A percentile compares a stretch with the other conserved stretches of the same genome.
Evolutionary conservation across 1,284 basidiomycete species (phyloP).

Genomic region (Melampsora medusae): DNA sequence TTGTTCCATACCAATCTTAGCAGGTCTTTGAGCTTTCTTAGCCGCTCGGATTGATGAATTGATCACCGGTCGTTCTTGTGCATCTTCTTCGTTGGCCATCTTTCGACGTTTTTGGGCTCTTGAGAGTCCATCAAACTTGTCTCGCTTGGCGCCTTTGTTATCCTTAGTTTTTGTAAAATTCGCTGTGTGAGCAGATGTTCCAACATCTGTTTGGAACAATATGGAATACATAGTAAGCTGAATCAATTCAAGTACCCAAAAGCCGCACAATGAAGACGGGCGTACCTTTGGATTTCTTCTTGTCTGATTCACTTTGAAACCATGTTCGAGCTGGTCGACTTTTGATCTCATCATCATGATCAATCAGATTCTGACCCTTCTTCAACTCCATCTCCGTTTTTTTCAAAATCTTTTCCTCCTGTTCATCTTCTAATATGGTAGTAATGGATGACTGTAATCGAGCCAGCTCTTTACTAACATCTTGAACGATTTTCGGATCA

Average conservation of each 20-base stretch:
- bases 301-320: conserved; percentile 91
- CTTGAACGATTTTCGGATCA: conserved; percentile 71
- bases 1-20: conserved; percentile 26
- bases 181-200: conserved; percentile 38
- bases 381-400: conserved; percentile 92
- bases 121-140: conserved; percentile 41
- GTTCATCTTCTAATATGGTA: conserved; percentile 83
- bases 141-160: conserved; percentile 13
- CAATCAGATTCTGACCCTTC: conserved; percentile 93
- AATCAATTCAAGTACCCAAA: conserved; percentile 7
- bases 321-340: conserved; percentile 90
- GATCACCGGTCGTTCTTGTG: conserved; percentile 21
- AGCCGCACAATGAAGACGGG: conserved; percentile 6
- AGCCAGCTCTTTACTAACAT: conserved; percentile 71
- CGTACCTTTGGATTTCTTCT: conserved; percentile 72
- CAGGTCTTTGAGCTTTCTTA: conserved; percentile 36
- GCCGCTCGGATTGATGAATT: conserved; percentile 35
- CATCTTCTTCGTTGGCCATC: conserved; percentile 40
- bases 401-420: conserved; percentile 88
- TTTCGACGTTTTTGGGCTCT: conserved; percentile 39
- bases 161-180: conserved; percentile 13
- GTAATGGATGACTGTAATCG: conserved; percentile 74
- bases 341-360: conserved; percentile 91
- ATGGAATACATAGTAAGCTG: background rate
- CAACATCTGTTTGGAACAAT: conserved; percentile 14